Evolutionary conservation across 1,284 basidiomycete species (phyloP), one percentile per base, ranked within the genome.

Genomic region (Boletus calvinii): DNA sequence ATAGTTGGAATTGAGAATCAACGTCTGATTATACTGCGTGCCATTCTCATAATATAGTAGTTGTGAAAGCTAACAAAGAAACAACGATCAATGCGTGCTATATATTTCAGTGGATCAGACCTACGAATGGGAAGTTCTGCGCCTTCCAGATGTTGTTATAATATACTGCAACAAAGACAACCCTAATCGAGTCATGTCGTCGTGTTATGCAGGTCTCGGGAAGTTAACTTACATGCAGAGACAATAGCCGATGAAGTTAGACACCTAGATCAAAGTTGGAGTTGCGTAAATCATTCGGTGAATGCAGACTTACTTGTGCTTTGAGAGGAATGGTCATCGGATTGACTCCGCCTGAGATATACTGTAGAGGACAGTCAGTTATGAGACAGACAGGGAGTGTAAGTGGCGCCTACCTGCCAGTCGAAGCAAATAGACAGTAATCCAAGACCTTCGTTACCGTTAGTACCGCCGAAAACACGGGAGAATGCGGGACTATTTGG

Each of bases 401-500:
- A 17, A n/a, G 5, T 4, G 18, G 29, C 4, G 17, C 52, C 50
- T 36, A 59, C 67, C 62, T 68, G 76, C 81, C 84, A 85, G 62
- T 85, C 82, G 46, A 85, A 75, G 58, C 76, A 80, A 56, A 83
- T 60, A 5, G 77, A 73, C 26, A 80, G 61, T 15, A 80, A 57
- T 6, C 77, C 77, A 49, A 80, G 72, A 26, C 78, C 79, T 62
- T 83, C 78, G 54, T 85, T 83, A 53, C 81, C 81, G 56, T 79
- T 78, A 3, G 76, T 76, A 7, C 81, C 81, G 47, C 83, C 83
- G 45, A 85, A 84, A 4, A 85, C 61, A 26, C 77, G 76, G 24
- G 81, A 75, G 62, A 84, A 78, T 37, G 77, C 69, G 1, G 71
- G 56, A 37, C 69, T 77, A 22, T 69, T 66, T 46, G 72, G 80